Conservation (phyloP, 495 filamentous ascomycete genomes). For the Neurospora pannonica region DNA sequence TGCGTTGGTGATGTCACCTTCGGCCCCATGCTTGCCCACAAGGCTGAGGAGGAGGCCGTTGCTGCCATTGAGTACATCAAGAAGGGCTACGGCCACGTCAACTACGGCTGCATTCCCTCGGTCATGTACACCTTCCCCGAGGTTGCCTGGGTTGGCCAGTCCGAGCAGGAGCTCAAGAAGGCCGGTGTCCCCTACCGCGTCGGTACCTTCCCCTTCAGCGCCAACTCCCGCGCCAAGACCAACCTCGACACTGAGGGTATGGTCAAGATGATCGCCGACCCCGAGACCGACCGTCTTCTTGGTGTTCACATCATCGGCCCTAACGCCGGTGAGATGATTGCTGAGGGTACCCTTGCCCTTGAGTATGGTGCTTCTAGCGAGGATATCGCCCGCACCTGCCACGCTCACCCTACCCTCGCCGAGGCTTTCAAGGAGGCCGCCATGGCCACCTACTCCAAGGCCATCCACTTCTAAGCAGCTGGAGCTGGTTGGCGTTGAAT, state of each 20-base stretch:
- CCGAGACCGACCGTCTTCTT: slow-evolving; percentile 90
- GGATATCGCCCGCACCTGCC: slow-evolving; percentile 90
- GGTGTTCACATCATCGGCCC: slow-evolving; percentile 95
- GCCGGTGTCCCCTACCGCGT: slow-evolving; percentile 80
- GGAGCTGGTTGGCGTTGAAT: neutral
- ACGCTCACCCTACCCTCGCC: slow-evolving; percentile 91
- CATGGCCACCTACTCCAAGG: slow-evolving; percentile 94
- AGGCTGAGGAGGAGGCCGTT: slow-evolving; percentile 96
- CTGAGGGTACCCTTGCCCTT: slow-evolving; percentile 87
- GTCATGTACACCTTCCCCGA: slow-evolving; percentile 99
- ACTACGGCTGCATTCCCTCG: slow-evolving; percentile 94
- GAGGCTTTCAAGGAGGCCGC: slow-evolving; percentile 99
- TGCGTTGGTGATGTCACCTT: slow-evolving; percentile 96
- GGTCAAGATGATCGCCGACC: slow-evolving; percentile 95
- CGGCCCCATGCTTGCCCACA: slow-evolving; percentile 98
- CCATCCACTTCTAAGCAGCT: slow-evolving; percentile 76
- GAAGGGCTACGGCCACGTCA: slow-evolving; percentile 95
- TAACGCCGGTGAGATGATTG: slow-evolving; percentile 98
- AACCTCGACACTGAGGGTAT: slow-evolving; percentile 94
- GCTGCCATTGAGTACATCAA: slow-evolving; percentile 93
- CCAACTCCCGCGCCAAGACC: slow-evolving; percentile 97
- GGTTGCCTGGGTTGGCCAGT: slow-evolving; percentile 97
- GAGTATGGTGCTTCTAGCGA: slow-evolving; percentile 95
- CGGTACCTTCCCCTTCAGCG: slow-evolving; percentile 92
- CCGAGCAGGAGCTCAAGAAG: slow-evolving; percentile 90